Conservation (phyloP, 352 stramenopile species). For the Phytopythium cucurbitacearum region DNA sequence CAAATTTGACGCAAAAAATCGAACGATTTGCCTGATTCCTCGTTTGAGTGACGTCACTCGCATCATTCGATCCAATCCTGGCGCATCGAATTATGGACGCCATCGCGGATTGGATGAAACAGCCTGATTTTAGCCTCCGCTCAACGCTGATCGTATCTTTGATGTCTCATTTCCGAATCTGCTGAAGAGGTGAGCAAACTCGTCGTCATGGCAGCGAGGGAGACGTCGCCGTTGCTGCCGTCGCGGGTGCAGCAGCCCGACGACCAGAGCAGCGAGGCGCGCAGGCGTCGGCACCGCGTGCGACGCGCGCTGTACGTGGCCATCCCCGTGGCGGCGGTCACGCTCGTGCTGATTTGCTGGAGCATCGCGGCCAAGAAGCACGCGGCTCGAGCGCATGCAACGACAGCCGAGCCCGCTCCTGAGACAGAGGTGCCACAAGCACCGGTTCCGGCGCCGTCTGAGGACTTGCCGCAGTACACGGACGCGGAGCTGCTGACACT, state of each 20-base stretch:
- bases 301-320: slow-evolving; percentile 51
- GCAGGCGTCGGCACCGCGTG: slow-evolving; percentile 14
- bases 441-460: neutral
- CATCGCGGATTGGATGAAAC: too few relatives aligned
- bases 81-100: too few relatives aligned
- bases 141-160: neutral
- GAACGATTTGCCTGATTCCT: too few relatives aligned
- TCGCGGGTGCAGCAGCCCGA: slow-evolving; percentile 8
- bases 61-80: too few relatives aligned
- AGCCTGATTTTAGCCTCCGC: too few relatives aligned
- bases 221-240: slow-evolving; percentile 54
- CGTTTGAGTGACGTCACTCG: too few relatives aligned
- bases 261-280: neutral
- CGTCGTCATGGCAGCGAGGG: slow-evolving; percentile 16
- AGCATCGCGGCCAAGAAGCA: slow-evolving; percentile 19
- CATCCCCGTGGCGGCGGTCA: slow-evolving; percentile 44
- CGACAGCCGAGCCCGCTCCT: neutral
- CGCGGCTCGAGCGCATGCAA: slow-evolving; percentile 1
- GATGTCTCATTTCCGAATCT: neutral
- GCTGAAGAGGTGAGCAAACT: neutral
- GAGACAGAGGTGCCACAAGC: slow-evolving; percentile 1
- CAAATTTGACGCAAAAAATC: too few relatives aligned
- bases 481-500: slow-evolving; percentile 52
- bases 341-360: slow-evolving; percentile 44
- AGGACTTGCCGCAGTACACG: slow-evolving; percentile 9